Percentiles rank a stretch among this genome's conserved stretches.
phyloP scores from a whole-genome alignment of 2,329 filamentous ascomycete species.

The Monilinia vaccinii-corymbosi region DNA sequence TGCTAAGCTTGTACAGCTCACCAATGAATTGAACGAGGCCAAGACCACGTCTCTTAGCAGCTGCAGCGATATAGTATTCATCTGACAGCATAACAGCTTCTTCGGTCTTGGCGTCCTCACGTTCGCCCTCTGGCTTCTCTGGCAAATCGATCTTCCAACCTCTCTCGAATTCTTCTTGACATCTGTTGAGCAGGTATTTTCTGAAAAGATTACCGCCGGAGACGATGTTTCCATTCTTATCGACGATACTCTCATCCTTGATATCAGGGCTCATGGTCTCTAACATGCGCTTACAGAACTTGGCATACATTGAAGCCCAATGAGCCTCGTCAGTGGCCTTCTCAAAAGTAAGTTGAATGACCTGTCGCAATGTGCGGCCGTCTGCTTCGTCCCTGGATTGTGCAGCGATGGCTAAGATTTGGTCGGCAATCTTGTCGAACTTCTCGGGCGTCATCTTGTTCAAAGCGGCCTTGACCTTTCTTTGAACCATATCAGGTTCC shows the following conservation, averaged over 20 bases:
- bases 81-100: constrained; percentile 84
- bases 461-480: constrained; percentile 95
- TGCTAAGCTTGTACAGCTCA: constrained; percentile 96
- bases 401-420: constrained; percentile 83
- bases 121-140: constrained; percentile 61
- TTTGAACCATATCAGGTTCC: constrained; percentile 87
- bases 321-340: constrained; percentile 98
- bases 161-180: constrained; percentile 97
- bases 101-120: constrained; percentile 43
- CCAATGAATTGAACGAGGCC: constrained; percentile 99
- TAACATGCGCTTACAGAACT: constrained; percentile 96
- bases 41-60: constrained; percentile 91
- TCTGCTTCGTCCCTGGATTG: constrained; percentile 95
- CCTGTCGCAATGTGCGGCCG: constrained; percentile 88
- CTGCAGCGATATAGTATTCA: constrained; percentile 90
- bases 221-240: constrained; percentile 81
- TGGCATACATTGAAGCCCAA: constrained; percentile 98
- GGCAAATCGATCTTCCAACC: constrained; percentile 91
- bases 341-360: constrained; percentile 98
- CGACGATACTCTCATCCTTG: constrained; percentile 87
- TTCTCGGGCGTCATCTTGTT: constrained; percentile 99
- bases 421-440: constrained; percentile 89
- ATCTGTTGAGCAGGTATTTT: constrained; percentile 96
- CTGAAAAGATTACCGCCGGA: constrained; percentile 91
- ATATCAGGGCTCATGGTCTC: constrained; percentile 92